Conservation (phyloP, 345 rosid genomes). For the Kernera saxatilis region DNA sequence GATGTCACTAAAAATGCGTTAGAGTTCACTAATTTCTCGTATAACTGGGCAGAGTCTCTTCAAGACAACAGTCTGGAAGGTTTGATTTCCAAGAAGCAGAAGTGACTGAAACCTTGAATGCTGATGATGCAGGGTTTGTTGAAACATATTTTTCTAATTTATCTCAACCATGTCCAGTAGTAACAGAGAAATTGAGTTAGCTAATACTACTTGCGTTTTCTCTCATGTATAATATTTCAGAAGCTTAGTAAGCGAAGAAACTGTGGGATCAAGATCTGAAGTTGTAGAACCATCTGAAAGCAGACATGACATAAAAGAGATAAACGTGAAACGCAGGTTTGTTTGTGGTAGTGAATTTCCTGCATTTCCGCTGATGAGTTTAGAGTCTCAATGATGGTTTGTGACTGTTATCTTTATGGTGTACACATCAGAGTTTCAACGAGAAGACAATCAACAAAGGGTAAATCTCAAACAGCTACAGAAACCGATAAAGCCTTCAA, state of each 20-base stretch:
- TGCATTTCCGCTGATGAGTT: neutral
- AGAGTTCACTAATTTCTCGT: conserved; percentile 8
- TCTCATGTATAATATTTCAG: conserved; percentile 5
- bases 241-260: conserved; percentile 20
- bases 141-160: neutral
- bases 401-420: conserved; percentile 7
- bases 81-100: conserved; percentile 26
- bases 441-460: conserved; percentile 39
- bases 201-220: conserved; percentile 6
- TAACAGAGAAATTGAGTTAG: neutral
- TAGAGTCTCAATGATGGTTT: conserved; percentile 8
- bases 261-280: conserved; percentile 31
- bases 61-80: conserved; percentile 26
- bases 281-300: conserved; percentile 30
- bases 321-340: conserved; percentile 42
- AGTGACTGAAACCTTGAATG: conserved; percentile 15
- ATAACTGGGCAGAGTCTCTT: conserved; percentile 23
- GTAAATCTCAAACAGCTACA: conserved; percentile 16
- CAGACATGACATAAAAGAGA: conserved; percentile 27
- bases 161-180: neutral
- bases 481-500: conserved; percentile 5
- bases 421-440: conserved; percentile 10
- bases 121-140: conserved; percentile 43
- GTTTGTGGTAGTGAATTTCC: neutral
- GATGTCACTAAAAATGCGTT: neutral